Percentiles rank a stretch among this genome's conserved stretches.
These are phyloP conservation scores for Ustilago bromivora DNA, from an alignment of 1,284 basidiomycete genomes.

Conservation along the genomic window DNA sequence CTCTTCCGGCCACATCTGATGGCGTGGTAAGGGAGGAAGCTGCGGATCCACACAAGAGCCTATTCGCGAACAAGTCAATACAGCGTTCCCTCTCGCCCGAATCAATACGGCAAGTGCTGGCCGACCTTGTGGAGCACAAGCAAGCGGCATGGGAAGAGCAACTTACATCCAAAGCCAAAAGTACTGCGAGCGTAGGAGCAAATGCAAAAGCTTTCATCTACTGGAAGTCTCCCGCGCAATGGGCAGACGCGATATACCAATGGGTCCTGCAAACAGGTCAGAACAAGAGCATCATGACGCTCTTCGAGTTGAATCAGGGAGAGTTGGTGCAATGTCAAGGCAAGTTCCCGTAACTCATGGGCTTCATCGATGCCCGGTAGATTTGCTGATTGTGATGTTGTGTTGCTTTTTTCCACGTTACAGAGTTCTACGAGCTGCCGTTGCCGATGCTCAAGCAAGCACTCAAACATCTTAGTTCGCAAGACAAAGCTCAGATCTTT, in stretches of 20 bases:
- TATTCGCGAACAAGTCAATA: slow-evolving; percentile 45
- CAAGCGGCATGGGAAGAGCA: slow-evolving; percentile 42
- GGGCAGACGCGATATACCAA: slow-evolving; percentile 72
- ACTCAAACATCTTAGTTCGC: slow-evolving; percentile 72
- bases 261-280: slow-evolving; percentile 74
- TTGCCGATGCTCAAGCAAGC: slow-evolving; percentile 70
- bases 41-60: slow-evolving; percentile 22
- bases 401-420: not conserved
- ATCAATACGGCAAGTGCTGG: slow-evolving; percentile 46
- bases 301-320: slow-evolving; percentile 74
- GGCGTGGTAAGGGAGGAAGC: not conserved
- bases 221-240: slow-evolving; percentile 74
- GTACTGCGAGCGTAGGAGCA: too few species aligned
- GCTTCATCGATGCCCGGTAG: too few species aligned
- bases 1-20: slow-evolving; percentile 36
- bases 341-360: not conserved
- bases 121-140: slow-evolving; percentile 57
- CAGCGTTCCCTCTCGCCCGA: slow-evolving; percentile 40
- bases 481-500: slow-evolving; percentile 73
- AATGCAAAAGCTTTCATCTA: slow-evolving; percentile 70
- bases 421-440: slow-evolving; percentile 73
- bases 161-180: slow-evolving; percentile 14
- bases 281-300: slow-evolving; percentile 73
- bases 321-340: slow-evolving; percentile 69
- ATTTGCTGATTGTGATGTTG: not conserved